Percentiles rank a stretch among this genome's conserved stretches.
phyloP scores from a whole-genome alignment of 139 green algal species.

The Zygnema circumcarinatum region DNA sequence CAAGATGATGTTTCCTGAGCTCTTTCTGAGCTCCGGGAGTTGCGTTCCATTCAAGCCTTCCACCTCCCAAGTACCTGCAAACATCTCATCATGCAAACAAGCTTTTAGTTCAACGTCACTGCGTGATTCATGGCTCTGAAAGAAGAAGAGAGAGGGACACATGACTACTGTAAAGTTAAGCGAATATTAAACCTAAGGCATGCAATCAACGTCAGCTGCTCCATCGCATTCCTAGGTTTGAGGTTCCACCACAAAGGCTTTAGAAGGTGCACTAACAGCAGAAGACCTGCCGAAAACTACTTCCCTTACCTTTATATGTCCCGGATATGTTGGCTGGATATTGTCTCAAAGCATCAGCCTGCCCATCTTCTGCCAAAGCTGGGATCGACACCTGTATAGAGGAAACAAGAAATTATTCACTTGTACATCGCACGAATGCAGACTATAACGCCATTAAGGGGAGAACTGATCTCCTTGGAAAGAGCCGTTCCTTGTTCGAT shows the following conservation, averaged over 20 bases:
- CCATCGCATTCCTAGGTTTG: not conserved
- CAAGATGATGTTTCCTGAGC: slow-evolving; percentile 51
- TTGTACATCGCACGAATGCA: not conserved
- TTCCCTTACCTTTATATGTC: slow-evolving; percentile 50
- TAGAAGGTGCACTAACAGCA: no score
- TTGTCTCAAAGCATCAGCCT: no score
- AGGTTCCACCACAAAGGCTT: not conserved
- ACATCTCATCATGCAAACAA: not conserved
- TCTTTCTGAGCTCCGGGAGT: slow-evolving; percentile 22
- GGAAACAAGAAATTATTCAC: not conserved
- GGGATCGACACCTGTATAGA: not conserved
- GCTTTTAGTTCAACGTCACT: not conserved
- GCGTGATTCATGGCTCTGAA: not conserved
- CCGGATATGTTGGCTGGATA: slow-evolving; percentile 52
- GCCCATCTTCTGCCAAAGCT: not conserved
- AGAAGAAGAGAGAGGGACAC: not conserved
- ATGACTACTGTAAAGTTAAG: not conserved
- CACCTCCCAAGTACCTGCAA: slow-evolving; percentile 48
- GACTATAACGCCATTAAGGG: not conserved
- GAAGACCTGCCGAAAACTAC: no score
- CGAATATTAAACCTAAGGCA: not conserved
- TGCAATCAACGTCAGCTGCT: not conserved
- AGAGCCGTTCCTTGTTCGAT: not conserved
- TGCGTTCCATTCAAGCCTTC: not conserved
- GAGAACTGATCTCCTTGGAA: not conserved